Conservation (phyloP, 805 yeast genomes). For the Candida ovalis region DNA sequence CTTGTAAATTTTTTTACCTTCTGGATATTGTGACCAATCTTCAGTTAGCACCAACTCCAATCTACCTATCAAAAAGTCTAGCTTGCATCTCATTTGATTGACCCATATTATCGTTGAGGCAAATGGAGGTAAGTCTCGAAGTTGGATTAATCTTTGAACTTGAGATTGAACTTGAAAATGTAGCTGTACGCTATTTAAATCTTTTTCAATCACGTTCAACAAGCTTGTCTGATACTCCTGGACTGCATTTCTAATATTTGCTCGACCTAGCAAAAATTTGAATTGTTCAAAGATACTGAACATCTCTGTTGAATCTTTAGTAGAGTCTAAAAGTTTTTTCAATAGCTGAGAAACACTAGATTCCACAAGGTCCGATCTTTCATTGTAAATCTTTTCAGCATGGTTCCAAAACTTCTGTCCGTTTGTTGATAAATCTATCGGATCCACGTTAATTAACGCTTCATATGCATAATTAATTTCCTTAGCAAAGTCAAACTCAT, state of each 20-base stretch:
- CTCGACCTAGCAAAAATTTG: slow-evolving; percentile 45
- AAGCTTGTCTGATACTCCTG: slow-evolving; percentile 56
- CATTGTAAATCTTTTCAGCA: slow-evolving; percentile 40
- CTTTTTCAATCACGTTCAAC: slow-evolving; percentile 44
- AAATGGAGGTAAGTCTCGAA: slow-evolving; percentile 45
- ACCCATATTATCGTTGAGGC: slow-evolving; percentile 50
- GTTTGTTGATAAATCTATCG: slow-evolving; percentile 35
- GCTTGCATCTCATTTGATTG: slow-evolving; percentile 43
- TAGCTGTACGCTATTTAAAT: slow-evolving; percentile 40
- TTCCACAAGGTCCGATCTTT: slow-evolving; percentile 43
- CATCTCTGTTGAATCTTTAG: slow-evolving; percentile 45
- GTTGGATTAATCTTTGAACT: slow-evolving; percentile 32
- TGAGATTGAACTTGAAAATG: slow-evolving; percentile 31
- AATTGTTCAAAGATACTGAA: slow-evolving; percentile 48
- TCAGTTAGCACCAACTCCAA: slow-evolving; percentile 52
- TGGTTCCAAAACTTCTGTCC: slow-evolving; percentile 39
- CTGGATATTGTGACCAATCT: slow-evolving; percentile 60
- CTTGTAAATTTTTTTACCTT: slow-evolving; percentile 58
- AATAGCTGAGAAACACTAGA: slow-evolving; percentile 39
- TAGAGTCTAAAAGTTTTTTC: slow-evolving; percentile 34
- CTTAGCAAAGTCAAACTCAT: slow-evolving; percentile 18
- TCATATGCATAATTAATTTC: slow-evolving; percentile 41
- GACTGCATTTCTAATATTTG: slow-evolving; percentile 53
- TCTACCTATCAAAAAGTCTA: slow-evolving; percentile 38
- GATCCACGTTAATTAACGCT: slow-evolving; percentile 34